Evolutionary conservation across 257 asterid genomes (phyloP).

Genomic region (Plantago major): DNA sequence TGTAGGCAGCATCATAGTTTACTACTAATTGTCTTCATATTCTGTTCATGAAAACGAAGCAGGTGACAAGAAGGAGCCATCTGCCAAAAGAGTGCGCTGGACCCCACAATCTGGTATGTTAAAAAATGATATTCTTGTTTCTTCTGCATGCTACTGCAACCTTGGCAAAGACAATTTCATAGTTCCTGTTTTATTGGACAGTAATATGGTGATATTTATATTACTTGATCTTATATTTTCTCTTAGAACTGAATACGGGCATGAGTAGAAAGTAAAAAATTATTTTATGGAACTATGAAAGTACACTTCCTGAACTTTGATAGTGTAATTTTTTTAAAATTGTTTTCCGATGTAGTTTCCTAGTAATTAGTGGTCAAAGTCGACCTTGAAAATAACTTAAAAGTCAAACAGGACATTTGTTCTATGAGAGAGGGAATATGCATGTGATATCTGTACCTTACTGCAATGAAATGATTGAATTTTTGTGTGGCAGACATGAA

Average conservation of each 20-base stretch:
- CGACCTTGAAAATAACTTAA: too few species aligned
- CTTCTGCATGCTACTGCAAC: conserved; percentile 1
- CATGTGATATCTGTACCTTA: neutral
- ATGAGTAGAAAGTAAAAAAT: neutral
- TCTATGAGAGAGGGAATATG: too few species aligned
- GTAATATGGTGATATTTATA: neutral
- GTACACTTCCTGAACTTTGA: too few species aligned
- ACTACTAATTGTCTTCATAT: conserved; percentile 2
- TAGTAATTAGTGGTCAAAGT: too few species aligned
- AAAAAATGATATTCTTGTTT: conserved; percentile 3
- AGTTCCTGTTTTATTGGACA: neutral
- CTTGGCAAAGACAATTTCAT: neutral
- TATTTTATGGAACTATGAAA: too few species aligned
- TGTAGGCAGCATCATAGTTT: neutral
- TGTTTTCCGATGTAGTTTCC: too few species aligned
- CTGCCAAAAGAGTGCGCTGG: conserved; percentile 48
- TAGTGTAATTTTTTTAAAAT: too few species aligned
- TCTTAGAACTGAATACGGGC: neutral
- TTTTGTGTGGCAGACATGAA: conserved; percentile 31
- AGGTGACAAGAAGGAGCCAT: conserved; percentile 39
- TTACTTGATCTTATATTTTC: neutral
- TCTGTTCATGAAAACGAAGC: conserved; percentile 16
- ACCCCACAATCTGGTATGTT: conserved; percentile 40
- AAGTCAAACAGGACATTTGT: too few species aligned
- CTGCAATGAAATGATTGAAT: conserved; percentile 1